Conservation (phyloP, 805 yeast species). For the Zygoascus bituminiphila region DNA sequence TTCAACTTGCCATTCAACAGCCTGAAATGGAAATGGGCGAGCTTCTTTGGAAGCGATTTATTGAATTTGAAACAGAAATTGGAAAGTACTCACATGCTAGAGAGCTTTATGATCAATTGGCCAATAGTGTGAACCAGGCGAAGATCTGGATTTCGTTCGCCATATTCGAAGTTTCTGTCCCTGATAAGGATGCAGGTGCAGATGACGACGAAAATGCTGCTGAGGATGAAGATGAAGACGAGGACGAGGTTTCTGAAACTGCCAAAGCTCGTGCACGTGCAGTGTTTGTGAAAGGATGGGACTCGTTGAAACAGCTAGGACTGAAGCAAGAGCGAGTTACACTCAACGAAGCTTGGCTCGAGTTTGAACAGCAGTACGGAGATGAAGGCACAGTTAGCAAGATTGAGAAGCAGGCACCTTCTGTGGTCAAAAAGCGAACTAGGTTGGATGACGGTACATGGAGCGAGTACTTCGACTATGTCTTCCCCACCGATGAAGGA, state of each 20-base stretch:
- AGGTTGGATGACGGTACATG: constrained; percentile 37
- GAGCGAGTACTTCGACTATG: constrained; percentile 50
- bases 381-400: constrained; percentile 28
- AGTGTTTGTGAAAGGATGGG: constrained; percentile 49
- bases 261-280: constrained; percentile 45
- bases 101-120: constrained; percentile 35
- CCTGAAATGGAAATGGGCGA: constrained; percentile 23
- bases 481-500: constrained; percentile 56
- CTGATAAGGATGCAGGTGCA: constrained; percentile 41
- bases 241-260: constrained; percentile 41
- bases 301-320: constrained; percentile 32
- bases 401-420: constrained; percentile 46
- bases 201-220: constrained; percentile 33
- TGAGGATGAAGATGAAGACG: constrained; percentile 40
- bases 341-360: constrained; percentile 52
- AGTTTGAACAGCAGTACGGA: constrained; percentile 63
- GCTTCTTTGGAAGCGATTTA: constrained; percentile 33
- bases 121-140: constrained; percentile 30
- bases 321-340: constrained; percentile 39
- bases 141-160: constrained; percentile 60
- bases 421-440: constrained; percentile 39
- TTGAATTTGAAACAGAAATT: constrained; percentile 56
- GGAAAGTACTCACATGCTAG: constrained; percentile 52
- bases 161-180: constrained; percentile 55
- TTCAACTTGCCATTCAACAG: constrained; percentile 40